Evolutionary conservation across 306 rosid species (phyloP).

Genomic region (Prunus campanulata): DNA sequence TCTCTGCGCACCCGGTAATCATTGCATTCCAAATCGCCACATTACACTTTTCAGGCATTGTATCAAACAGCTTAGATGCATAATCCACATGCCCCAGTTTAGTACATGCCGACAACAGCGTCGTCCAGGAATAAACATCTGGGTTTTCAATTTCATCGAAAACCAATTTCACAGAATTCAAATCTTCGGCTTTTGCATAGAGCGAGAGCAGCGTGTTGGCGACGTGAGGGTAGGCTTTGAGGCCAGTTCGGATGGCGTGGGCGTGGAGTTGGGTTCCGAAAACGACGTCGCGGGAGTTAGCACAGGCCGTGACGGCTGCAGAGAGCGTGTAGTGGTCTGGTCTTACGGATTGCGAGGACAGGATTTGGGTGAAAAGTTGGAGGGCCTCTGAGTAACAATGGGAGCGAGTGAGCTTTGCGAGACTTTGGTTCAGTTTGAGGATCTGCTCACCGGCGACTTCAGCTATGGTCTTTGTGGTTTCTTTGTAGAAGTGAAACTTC

Average conservation of each 20-base stretch:
- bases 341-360: conserved; percentile 37
- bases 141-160: conserved; percentile 45
- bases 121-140: conserved; percentile 76
- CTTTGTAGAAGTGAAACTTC: conserved; percentile 18
- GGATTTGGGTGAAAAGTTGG: conserved; percentile 43
- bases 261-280: conserved; percentile 64
- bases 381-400: conserved; percentile 40
- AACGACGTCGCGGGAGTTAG: conserved; percentile 24
- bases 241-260: conserved; percentile 43
- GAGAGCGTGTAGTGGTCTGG: conserved; percentile 77
- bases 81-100: conserved; percentile 40
- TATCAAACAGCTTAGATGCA: conserved; percentile 49
- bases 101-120: conserved; percentile 47
- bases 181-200: conserved; percentile 46
- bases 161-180: conserved; percentile 30
- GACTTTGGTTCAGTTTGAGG: conserved; percentile 42
- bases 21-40: conserved; percentile 75
- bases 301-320: conserved; percentile 49
- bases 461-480: conserved; percentile 4
- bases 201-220: conserved; percentile 64
- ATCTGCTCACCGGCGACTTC: conserved; percentile 26
- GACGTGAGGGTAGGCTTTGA: conserved; percentile 53
- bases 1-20: conserved; percentile 53
- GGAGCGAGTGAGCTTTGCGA: conserved; percentile 43
- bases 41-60: conserved; percentile 37